These are phyloP conservation scores for Neurospora sp. DNA, from an alignment of 495 filamentous ascomycete genomes.

Conservation along the genomic window DNA sequence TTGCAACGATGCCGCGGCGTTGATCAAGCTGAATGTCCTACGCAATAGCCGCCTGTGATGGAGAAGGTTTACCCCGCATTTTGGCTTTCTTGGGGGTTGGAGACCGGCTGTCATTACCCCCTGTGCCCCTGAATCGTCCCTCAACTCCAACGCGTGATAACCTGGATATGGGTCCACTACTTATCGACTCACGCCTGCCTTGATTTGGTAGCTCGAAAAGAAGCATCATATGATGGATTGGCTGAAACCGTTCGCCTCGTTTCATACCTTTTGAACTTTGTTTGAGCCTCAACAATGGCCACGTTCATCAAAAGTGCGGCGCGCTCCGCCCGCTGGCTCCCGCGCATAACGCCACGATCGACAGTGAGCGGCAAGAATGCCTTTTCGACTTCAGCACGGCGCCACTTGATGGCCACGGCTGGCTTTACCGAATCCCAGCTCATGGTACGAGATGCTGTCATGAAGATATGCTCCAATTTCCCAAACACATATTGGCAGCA, in stretches of 20 bases:
- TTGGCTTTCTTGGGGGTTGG: neutral
- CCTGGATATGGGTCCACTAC: neutral
- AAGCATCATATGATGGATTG: neutral
- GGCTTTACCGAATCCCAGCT: constrained; percentile 65
- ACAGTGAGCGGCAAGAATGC: neutral
- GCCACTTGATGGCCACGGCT: constrained; percentile 55
- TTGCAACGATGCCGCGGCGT: neutral
- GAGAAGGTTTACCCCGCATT: neutral
- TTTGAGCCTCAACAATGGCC: neutral
- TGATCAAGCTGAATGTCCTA: neutral
- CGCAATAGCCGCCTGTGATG: neutral
- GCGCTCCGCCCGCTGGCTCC: neutral
- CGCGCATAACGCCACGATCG: neutral
- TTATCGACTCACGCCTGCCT: neutral
- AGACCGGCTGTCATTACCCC: neutral
- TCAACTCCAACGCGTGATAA: neutral
- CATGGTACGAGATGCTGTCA: constrained; percentile 59
- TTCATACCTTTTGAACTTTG: neutral
- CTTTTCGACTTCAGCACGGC: constrained; percentile 18
- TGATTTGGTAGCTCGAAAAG: neutral
- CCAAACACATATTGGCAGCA: constrained; percentile 60
- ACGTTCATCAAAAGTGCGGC: neutral
- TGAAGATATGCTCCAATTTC: constrained; percentile 55
- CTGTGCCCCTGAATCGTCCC: neutral
- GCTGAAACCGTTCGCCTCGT: neutral